Percentiles rank a stretch among this genome's conserved stretches.
phyloP scores from a whole-genome alignment of 2,329 filamentous ascomycete genomes.

The Epichloe scottii region DNA sequence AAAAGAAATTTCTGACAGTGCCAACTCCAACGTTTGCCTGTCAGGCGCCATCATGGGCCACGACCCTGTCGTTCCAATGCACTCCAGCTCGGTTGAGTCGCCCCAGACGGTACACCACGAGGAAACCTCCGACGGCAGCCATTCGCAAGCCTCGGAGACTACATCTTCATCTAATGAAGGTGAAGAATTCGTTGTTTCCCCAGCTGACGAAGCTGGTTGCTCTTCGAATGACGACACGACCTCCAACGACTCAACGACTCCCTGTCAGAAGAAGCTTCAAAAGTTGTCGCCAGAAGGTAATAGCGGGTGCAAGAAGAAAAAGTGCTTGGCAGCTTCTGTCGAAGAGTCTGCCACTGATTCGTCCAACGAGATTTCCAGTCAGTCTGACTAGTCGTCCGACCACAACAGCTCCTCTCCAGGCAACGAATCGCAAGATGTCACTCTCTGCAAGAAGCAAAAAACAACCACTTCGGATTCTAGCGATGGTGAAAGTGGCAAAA shows the following conservation, averaged over 20 bases:
- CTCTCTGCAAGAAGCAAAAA: not conserved
- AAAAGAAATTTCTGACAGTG: not conserved
- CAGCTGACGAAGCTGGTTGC: not conserved
- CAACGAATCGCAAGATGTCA: not conserved
- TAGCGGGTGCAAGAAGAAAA: not conserved
- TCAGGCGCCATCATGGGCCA: not conserved
- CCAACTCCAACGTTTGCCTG: not conserved
- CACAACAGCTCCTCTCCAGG: not conserved
- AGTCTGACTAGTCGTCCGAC: slow-evolving; percentile 1
- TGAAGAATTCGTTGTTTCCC: not conserved
- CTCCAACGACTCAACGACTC: not conserved
- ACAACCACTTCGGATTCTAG: not conserved
- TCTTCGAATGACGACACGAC: not conserved
- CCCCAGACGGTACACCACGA: not conserved
- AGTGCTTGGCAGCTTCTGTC: not conserved
- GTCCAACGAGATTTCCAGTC: not conserved
- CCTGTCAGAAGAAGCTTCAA: not conserved
- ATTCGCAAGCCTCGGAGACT: not conserved
- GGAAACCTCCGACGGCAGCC: not conserved
- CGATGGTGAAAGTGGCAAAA: not conserved
- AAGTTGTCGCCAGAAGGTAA: not conserved
- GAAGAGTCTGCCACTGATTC: not conserved
- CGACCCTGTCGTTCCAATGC: not conserved
- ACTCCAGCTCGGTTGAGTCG: not conserved
- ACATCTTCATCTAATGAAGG: no score